Evolutionary conservation across 208 protist genomes (phyloP).

Genomic region (Trypanosoma cruzi): DNA sequence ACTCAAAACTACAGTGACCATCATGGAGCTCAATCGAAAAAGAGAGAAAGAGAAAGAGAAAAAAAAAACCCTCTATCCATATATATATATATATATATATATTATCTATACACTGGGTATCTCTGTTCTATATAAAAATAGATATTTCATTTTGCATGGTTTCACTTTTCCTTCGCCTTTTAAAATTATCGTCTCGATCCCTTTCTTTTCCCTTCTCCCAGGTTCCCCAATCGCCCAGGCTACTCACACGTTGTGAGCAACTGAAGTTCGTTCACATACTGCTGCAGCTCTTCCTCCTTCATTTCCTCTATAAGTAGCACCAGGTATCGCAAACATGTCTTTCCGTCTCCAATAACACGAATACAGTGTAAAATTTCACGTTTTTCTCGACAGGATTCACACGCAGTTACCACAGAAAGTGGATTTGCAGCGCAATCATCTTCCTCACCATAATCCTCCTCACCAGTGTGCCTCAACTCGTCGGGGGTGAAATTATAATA

Average conservation of each 20-base stretch:
- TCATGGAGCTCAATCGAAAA: not conserved
- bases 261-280: conserved; percentile 72
- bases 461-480: conserved; percentile 49
- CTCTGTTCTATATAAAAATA: no score
- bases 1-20: no score
- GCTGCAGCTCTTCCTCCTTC: conserved; percentile 54
- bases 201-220: not conserved
- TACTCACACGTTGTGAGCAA: conserved; percentile 32
- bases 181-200: not conserved
- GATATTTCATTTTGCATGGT: not conserved
- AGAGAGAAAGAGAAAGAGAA: not conserved
- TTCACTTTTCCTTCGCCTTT: not conserved
- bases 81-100: no score
- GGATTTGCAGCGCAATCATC: conserved; percentile 4
- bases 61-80: no score
- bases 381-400: conserved; percentile 31
- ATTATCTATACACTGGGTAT: no score
- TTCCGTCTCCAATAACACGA: conserved; percentile 65
- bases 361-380: conserved; percentile 56
- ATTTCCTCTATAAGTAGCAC: conserved; percentile 58
- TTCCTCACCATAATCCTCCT: conserved; percentile 21
- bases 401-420: not conserved
- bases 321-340: conserved; percentile 81
- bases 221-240: not conserved
- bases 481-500: conserved; percentile 55